These are phyloP conservation scores for Tremella yokohamensis DNA, from an alignment of 768 basidiomycete species.

Conservation along the genomic window DNA sequence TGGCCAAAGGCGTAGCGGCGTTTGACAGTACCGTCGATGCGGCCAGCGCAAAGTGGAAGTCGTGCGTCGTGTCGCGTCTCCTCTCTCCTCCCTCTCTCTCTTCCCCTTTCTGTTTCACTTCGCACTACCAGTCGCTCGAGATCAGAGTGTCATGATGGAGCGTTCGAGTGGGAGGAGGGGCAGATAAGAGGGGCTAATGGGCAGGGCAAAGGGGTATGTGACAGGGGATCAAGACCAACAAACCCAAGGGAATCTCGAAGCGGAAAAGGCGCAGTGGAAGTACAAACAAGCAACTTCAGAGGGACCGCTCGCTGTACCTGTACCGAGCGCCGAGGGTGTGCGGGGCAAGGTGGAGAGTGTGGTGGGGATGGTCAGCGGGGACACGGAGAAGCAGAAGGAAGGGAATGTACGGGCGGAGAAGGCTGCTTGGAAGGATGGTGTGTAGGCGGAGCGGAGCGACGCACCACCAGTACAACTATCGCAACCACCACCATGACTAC, in stretches of 20 bases:
- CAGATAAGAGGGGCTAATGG: neutral
- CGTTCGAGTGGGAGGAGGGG: neutral
- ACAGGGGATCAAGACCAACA: constrained; percentile 45
- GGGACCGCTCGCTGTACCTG: constrained; percentile 15
- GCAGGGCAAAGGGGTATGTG: constrained; percentile 38
- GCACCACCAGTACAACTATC: neutral
- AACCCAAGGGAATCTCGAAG: constrained; percentile 41
- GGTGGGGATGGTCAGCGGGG: constrained; percentile 46
- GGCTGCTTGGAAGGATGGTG: constrained; percentile 49
- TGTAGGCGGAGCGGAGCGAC: constrained; percentile 23
- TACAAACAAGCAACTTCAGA: constrained; percentile 42
- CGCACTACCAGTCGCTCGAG: neutral
- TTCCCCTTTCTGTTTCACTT: neutral
- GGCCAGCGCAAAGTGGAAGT: constrained; percentile 32
- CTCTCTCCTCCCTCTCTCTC: neutral
- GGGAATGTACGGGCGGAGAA: constrained; percentile 48
- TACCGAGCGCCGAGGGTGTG: constrained; percentile 38
- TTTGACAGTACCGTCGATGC: constrained; percentile 33
- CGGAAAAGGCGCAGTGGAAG: constrained; percentile 46
- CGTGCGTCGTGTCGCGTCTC: constrained; percentile 22
- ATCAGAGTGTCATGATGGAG: neutral
- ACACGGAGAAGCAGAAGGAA: constrained; percentile 43
- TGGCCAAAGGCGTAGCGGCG: constrained; percentile 33
- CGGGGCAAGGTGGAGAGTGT: constrained; percentile 43
- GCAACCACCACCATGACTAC: no score